Percentiles rank a stretch among this genome's conserved stretches.
phyloP scores from a whole-genome alignment of 192 early-diverging fungal species.

The Polychytrium aggregatum region DNA sequence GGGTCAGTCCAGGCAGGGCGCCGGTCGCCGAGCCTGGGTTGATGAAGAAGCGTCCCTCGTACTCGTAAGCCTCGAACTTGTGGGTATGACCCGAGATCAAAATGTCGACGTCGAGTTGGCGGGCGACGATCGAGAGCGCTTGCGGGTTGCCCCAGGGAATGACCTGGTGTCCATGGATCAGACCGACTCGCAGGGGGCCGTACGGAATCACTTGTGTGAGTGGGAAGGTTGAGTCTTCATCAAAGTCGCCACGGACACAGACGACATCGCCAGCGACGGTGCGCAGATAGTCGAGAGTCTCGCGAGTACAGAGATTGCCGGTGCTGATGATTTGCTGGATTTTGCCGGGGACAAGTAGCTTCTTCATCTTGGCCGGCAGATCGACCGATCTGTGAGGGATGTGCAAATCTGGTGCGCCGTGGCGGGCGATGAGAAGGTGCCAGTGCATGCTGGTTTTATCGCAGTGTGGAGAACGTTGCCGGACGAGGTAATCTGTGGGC shows the following conservation, averaged over 20 bases:
- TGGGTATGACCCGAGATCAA: conserved; percentile 82
- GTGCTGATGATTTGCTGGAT: conserved; percentile 92
- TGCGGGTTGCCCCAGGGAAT: conserved; percentile 52
- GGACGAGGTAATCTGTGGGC: too few relatives aligned
- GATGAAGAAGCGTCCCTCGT: conserved; percentile 83
- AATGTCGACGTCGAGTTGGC: conserved; percentile 88
- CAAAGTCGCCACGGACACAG: conserved; percentile 73
- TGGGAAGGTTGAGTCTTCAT: conserved; percentile 34
- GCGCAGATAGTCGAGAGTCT: conserved; percentile 78
- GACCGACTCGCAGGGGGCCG: conserved; percentile 36
- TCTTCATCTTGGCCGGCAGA: conserved; percentile 86
- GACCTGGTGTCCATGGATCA: conserved; percentile 81
- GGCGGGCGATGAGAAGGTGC: too few relatives aligned
- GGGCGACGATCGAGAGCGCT: conserved; percentile 45
- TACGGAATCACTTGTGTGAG: conserved; percentile 36
- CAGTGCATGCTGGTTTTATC: too few relatives aligned
- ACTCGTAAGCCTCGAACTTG: conserved; percentile 82
- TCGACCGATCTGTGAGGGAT: conserved; percentile 84
- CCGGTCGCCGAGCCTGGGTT: conserved; percentile 96
- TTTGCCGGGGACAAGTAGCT: conserved; percentile 83
- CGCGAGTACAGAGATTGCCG: conserved; percentile 75
- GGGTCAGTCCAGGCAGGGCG: conserved; percentile 40
- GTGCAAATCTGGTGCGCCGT: too few relatives aligned
- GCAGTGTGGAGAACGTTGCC: too few relatives aligned
- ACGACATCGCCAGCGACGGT: conserved; percentile 67